These are phyloP conservation scores for Neurospora discreta DNA, from an alignment of 495 filamentous ascomycete genomes.

Conservation along the genomic window DNA sequence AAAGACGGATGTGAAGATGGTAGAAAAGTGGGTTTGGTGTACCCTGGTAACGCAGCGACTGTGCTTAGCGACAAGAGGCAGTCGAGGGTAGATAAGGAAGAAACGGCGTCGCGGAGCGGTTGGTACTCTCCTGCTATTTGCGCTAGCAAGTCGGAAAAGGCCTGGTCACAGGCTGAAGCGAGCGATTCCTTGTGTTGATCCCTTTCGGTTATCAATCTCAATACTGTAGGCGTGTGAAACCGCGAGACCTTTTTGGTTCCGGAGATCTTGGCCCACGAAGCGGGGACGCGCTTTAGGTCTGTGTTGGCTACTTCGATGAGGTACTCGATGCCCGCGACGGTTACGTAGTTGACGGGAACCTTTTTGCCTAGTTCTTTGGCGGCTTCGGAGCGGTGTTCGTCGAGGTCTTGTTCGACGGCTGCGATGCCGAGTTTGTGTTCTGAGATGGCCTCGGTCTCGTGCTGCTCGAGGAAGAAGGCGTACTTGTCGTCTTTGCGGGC, in stretches of 20 bases:
- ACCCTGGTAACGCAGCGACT: conserved; percentile 77
- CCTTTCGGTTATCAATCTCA: conserved; percentile 69
- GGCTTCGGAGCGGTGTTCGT: conserved; percentile 60
- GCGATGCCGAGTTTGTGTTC: conserved; percentile 88
- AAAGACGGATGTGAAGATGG: conserved; percentile 46
- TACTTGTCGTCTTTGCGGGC: conserved; percentile 87
- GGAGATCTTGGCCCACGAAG: conserved; percentile 86
- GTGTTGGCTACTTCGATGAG: conserved; percentile 81
- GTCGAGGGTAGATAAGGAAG: conserved; percentile 78
- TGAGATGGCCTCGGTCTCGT: conserved; percentile 76
- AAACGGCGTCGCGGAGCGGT: conserved; percentile 74
- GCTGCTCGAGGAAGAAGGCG: conserved; percentile 75
- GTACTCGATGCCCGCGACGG: conserved; percentile 84
- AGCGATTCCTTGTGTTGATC: conserved; percentile 93
- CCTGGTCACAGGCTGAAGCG: conserved; percentile 83
- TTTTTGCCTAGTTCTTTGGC: conserved; percentile 59
- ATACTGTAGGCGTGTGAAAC: conserved; percentile 89
- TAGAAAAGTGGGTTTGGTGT: conserved; percentile 72
- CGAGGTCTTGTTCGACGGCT: conserved; percentile 75
- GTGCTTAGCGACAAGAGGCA: conserved; percentile 78
- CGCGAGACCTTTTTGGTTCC: conserved; percentile 88
- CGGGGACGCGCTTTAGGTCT: conserved; percentile 73
- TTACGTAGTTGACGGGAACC: conserved; percentile 60
- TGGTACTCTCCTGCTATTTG: conserved; percentile 77
- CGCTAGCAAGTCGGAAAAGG: conserved; percentile 57